Conservation (phyloP, 2,329 filamentous ascomycete species). For the Peltaster fructicola region DNA sequence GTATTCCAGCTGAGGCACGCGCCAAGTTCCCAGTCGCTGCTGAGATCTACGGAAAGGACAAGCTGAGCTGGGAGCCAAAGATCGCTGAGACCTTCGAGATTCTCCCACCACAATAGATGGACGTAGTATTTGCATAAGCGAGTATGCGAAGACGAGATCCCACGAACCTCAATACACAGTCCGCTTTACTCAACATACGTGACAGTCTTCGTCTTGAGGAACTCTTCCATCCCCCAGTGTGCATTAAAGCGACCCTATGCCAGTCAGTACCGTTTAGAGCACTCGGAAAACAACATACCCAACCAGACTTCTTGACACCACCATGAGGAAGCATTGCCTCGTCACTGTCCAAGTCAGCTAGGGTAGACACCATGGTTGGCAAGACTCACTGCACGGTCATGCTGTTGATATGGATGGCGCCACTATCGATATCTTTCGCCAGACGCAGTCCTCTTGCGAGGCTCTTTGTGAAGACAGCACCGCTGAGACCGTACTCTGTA, state of each 20-base stretch:
- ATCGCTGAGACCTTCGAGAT: constrained; percentile 30
- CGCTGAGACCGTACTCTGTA: constrained; percentile 58
- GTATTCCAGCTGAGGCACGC: constrained; percentile 26
- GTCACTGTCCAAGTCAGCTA: constrained; percentile 14
- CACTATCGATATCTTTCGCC: constrained; percentile 37
- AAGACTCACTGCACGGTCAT: constrained; percentile 28
- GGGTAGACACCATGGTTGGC: not conserved
- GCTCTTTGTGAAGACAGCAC: constrained; percentile 56
- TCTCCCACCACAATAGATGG: constrained; percentile 23
- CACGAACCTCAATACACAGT: not conserved
- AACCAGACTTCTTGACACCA: constrained; percentile 32
- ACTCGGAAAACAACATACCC: constrained; percentile 6
- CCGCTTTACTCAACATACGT: constrained; percentile 11
- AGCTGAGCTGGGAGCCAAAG: constrained; percentile 34
- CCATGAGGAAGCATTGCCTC: constrained; percentile 31
- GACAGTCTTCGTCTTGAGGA: constrained; percentile 22
- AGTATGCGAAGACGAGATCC: not conserved
- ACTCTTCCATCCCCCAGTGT: constrained; percentile 29
- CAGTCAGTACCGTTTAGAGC: not conserved
- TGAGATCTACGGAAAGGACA: constrained; percentile 38
- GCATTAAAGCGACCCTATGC: constrained; percentile 26
- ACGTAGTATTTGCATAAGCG: not conserved
- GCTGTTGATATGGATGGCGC: constrained; percentile 36
- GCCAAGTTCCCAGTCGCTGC: constrained; percentile 32
- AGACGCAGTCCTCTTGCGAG: constrained; percentile 30